phyloP scores from a whole-genome alignment of 2,329 filamentous ascomycete species.

The Apiospora koreana region DNA sequence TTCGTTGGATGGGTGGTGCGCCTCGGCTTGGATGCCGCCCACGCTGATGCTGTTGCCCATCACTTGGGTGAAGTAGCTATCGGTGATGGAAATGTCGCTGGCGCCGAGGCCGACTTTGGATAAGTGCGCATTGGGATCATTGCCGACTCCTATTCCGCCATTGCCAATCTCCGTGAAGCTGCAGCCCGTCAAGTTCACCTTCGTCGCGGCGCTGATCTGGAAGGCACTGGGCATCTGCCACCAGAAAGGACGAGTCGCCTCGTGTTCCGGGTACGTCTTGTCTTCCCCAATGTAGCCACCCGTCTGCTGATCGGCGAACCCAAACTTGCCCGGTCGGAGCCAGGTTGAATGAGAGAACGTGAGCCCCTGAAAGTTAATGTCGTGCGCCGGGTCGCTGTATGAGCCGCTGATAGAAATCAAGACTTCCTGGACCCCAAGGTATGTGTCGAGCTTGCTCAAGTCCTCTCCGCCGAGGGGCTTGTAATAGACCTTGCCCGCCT shows the following conservation, averaged over 20 bases:
- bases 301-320: neutral
- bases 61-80: slow-evolving; percentile 5
- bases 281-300: slow-evolving; percentile 2
- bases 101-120: neutral
- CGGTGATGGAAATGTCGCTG: neutral
- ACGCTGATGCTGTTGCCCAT: slow-evolving; percentile 10
- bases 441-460: neutral
- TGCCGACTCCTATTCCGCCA: neutral
- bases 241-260: slow-evolving; percentile 3
- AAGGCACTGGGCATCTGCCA: slow-evolving; percentile 7
- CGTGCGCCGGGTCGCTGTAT: neutral
- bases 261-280: slow-evolving; percentile 3
- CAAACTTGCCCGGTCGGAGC: neutral
- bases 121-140: slow-evolving; percentile 4
- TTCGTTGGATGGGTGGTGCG: neutral
- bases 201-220: slow-evolving; percentile 4
- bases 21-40: slow-evolving; percentile 4
- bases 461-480: neutral
- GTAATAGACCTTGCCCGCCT: slow-evolving; percentile 10
- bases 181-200: neutral
- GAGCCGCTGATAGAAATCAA: slow-evolving; percentile 1
- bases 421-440: neutral
- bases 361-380: slow-evolving; percentile 4
- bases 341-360: slow-evolving; percentile 3
- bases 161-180: neutral